These are phyloP conservation scores for Neurospora intermedia DNA, from an alignment of 495 filamentous ascomycete species.

Conservation along the genomic window DNA sequence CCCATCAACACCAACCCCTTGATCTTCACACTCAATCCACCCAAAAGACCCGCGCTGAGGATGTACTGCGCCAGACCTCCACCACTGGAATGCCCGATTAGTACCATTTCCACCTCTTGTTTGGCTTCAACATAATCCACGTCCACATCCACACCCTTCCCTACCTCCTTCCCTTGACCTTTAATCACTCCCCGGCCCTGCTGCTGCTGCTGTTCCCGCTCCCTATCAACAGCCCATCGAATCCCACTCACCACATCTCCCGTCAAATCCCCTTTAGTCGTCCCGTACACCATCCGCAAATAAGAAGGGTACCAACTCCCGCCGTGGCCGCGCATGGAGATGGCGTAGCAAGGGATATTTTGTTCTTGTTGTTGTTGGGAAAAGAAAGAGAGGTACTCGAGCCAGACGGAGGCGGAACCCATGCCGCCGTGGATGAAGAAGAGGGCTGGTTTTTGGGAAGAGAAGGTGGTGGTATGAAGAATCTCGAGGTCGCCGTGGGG, in stretches of 20 bases:
- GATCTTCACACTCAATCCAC: constrained; percentile 8
- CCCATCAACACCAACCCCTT: constrained; percentile 30
- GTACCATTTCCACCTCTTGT: constrained; percentile 21
- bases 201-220: too few relatives aligned
- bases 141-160: too few relatives aligned
- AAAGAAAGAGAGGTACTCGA: constrained; percentile 34
- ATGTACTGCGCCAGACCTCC: constrained; percentile 36
- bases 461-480: constrained; percentile 14
- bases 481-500: constrained; percentile 31
- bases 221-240: too few relatives aligned
- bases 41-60: constrained; percentile 14
- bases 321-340: constrained; percentile 42
- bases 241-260: constrained; percentile 28
- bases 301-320: constrained; percentile 34
- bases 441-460: constrained; percentile 7
- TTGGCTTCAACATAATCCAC: too few relatives aligned
- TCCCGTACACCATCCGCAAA: constrained; percentile 25
- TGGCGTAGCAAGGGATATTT: constrained; percentile 35
- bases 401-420: constrained; percentile 37
- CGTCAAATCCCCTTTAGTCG: constrained; percentile 28
- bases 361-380: constrained; percentile 6
- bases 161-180: too few relatives aligned
- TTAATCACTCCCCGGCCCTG: too few relatives aligned
- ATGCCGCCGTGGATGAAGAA: constrained; percentile 40
- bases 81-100: constrained; percentile 38